A percentile compares a stretch with the other conserved stretches of the same genome.
phyloP scores from a whole-genome alignment of 1,139 yeast genomes.

The Yamadazyma trypodendri region DNA sequence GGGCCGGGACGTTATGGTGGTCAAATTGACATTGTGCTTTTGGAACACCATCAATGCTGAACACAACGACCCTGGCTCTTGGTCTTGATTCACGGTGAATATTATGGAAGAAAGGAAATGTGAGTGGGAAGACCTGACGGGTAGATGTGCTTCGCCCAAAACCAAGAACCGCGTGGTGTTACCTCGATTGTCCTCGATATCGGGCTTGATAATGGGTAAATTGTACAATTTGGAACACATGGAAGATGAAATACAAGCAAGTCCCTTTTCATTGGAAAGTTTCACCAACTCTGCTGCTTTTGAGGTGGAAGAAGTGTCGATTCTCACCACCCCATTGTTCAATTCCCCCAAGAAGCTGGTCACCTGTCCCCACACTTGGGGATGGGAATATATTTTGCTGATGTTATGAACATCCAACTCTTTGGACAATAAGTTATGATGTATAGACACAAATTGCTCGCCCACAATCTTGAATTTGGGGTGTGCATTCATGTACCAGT shows the following conservation, averaged over 20 bases:
- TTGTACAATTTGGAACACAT: slow-evolving; percentile 66
- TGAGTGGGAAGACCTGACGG: slow-evolving; percentile 9
- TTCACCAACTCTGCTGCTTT: slow-evolving; percentile 72
- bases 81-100: slow-evolving; percentile 62
- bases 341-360: slow-evolving; percentile 47
- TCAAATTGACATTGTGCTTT: slow-evolving; percentile 58
- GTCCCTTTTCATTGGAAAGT: slow-evolving; percentile 33
- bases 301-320: slow-evolving; percentile 79
- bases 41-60: slow-evolving; percentile 63
- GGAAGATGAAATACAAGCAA: slow-evolving; percentile 48
- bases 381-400: slow-evolving; percentile 76
- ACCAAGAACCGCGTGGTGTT: slow-evolving; percentile 87
- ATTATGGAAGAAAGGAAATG: slow-evolving; percentile 52
- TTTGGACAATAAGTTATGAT: slow-evolving; percentile 69
- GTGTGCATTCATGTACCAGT: slow-evolving; percentile 42
- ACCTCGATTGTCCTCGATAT: slow-evolving; percentile 67
- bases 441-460: slow-evolving; percentile 80
- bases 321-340: slow-evolving; percentile 34
- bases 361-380: slow-evolving; percentile 98
- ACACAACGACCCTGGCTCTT: slow-evolving; percentile 65
- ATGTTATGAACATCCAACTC: slow-evolving; percentile 40
- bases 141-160: slow-evolving; percentile 37
- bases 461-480: slow-evolving; percentile 56
- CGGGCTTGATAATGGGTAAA: slow-evolving; percentile 53
- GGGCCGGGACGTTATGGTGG: slow-evolving; percentile 74